Evolutionary conservation across 1,284 basidiomycete genomes (phyloP).

Genomic region (Leccinum fallax): DNA sequence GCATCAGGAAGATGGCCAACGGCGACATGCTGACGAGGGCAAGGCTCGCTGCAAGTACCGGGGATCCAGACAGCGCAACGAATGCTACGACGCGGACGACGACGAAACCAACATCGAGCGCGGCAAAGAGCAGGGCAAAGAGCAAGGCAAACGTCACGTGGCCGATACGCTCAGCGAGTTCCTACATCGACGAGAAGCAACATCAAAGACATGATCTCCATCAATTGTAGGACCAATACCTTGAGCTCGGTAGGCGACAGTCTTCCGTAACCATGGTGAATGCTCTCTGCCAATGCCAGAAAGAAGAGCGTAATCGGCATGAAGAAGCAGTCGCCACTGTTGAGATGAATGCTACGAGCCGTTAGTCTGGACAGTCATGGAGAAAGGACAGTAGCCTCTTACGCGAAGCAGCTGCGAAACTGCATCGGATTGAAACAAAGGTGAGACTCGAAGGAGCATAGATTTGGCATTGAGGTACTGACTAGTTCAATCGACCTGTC

Average conservation of each 20-base stretch:
- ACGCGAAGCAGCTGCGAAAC: conserved; percentile 32
- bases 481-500: conserved; percentile 31
- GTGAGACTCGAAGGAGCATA: conserved; percentile 2
- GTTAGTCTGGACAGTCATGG: conserved; percentile 4
- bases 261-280: conserved; percentile 25
- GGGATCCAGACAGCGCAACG: conserved; percentile 14
- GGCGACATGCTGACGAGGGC: conserved; percentile 21
- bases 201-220: background rate
- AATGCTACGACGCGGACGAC: conserved; percentile 22
- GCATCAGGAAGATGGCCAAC: conserved; percentile 2
- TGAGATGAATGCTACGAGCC: conserved; percentile 27
- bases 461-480: background rate
- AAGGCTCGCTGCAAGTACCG: conserved; percentile 19
- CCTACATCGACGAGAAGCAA: conserved; percentile 6
- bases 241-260: conserved; percentile 28
- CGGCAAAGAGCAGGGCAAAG: conserved; percentile 21
- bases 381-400: background rate
- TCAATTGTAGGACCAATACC: conserved; percentile 11
- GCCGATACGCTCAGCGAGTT: conserved; percentile 17
- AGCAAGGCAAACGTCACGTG: conserved; percentile 6
- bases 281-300: conserved; percentile 24
- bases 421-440: conserved; percentile 1
- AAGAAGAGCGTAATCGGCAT: conserved; percentile 17
- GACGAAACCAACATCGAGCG: conserved; percentile 26
- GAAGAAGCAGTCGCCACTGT: conserved; percentile 10